Conservation (phyloP, 805 yeast species). For the Peterozyma xylosa region DNA sequence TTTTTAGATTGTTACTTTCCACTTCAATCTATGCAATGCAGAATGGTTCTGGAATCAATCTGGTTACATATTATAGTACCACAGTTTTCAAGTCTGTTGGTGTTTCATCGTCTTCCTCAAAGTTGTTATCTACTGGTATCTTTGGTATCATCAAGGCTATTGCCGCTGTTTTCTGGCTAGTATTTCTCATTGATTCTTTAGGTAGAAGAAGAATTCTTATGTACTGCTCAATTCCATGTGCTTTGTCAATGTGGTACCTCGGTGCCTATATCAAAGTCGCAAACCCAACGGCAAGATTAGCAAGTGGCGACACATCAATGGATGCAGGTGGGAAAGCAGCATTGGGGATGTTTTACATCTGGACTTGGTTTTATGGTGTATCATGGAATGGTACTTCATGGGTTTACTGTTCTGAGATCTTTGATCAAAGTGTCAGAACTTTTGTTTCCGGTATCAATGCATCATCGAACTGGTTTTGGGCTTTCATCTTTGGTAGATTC, state of each 20-base stretch:
- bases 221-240: constrained; percentile 24
- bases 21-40: constrained; percentile 33
- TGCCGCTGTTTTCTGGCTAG: constrained; percentile 36
- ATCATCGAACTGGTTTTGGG: constrained; percentile 42
- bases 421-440: constrained; percentile 34
- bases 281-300: constrained; percentile 23
- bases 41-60: constrained; percentile 41
- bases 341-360: constrained; percentile 34
- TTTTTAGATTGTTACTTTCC: constrained; percentile 29
- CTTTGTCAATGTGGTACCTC: constrained; percentile 38
- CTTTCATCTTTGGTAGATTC: constrained; percentile 38
- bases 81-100: constrained; percentile 42
- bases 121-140: constrained; percentile 43
- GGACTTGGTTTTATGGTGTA: constrained; percentile 35
- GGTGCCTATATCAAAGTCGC: constrained; percentile 38
- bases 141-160: constrained; percentile 42
- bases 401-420: constrained; percentile 39
- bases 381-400: constrained; percentile 42
- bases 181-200: constrained; percentile 35
- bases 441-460: constrained; percentile 36
- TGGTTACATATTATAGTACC: constrained; percentile 48
- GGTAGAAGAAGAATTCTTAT: constrained; percentile 31
- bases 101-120: constrained; percentile 33
- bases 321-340: constrained; percentile 32
- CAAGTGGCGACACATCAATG: constrained; percentile 15